Conservation (phyloP, 345 rosid genomes). For the Lagerstroemia speciosa region DNA sequence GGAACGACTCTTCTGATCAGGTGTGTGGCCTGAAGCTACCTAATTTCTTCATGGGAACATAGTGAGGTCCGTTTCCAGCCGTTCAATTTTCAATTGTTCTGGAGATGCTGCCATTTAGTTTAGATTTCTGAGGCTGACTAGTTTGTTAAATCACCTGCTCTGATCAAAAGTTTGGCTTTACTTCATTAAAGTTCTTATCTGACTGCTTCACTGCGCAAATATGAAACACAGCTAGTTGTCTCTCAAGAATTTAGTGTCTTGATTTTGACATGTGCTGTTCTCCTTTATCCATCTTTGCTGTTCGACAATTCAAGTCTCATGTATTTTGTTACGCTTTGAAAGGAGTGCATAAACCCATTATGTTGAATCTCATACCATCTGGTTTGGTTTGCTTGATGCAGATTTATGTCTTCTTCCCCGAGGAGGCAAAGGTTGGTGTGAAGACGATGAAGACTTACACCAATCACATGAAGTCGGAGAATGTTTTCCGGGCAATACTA, state of each 20-base stretch:
- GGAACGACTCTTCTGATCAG: constrained; percentile 54
- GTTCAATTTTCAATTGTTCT: too few relatives aligned
- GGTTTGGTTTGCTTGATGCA: constrained; percentile 13
- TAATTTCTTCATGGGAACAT: not conserved
- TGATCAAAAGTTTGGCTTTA: too few relatives aligned
- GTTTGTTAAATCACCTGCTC: too few relatives aligned
- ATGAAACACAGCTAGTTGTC: not conserved
- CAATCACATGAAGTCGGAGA: constrained; percentile 74
- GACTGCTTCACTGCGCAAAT: too few relatives aligned
- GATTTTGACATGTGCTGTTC: not conserved
- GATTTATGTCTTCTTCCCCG: constrained; percentile 85
- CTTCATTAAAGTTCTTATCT: too few relatives aligned
- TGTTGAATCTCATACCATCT: not conserved
- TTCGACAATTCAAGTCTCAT: not conserved
- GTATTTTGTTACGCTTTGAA: not conserved
- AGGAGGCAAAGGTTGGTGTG: constrained; percentile 73
- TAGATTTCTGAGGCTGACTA: too few relatives aligned
- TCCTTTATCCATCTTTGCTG: not conserved
- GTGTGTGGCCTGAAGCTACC: constrained; percentile 16
- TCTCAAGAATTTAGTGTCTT: not conserved
- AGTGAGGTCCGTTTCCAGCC: too few relatives aligned
- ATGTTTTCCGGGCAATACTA: constrained; percentile 67
- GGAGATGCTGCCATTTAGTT: too few relatives aligned
- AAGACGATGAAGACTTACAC: constrained; percentile 89
- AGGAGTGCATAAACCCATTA: not conserved